phyloP scores from a whole-genome alignment of 345 rosid genomes.

The Arabidopsis arenosa region DNA sequence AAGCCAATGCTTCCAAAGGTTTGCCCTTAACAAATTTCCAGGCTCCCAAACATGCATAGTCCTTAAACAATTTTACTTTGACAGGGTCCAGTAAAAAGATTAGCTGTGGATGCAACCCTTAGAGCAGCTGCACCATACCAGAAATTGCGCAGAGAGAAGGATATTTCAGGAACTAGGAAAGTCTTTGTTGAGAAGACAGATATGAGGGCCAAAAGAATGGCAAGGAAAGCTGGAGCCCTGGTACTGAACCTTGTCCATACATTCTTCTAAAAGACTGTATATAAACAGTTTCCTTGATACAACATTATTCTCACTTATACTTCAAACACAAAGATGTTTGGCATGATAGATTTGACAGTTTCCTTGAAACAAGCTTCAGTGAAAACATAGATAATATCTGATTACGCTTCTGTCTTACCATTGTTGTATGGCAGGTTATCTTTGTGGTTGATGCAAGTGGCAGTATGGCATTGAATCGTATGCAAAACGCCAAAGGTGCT shows the following conservation, averaged over 20 bases:
- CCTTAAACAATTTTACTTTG: conserved; percentile 12
- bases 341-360: neutral
- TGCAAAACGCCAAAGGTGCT: conserved; percentile 99
- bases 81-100: conserved; percentile 93
- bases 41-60: conserved; percentile 25
- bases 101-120: conserved; percentile 98
- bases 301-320: conserved; percentile 4
- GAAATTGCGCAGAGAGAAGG: conserved; percentile 85
- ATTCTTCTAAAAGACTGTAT: conserved; percentile 7
- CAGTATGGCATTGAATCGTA: conserved; percentile 97
- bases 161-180: conserved; percentile 69
- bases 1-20: conserved; percentile 99
- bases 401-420: conserved; percentile 24
- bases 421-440: conserved; percentile 67
- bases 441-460: conserved; percentile 99
- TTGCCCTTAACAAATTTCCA: conserved; percentile 18
- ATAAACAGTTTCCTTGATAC: neutral
- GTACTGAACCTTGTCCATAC: conserved; percentile 51
- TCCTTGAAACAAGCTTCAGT: conserved; percentile 1
- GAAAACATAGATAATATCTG: neutral
- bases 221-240: conserved; percentile 99
- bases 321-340: conserved; percentile 17
- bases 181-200: conserved; percentile 95
- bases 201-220: conserved; percentile 99
- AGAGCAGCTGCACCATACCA: conserved; percentile 99